Percentiles rank a stretch among this genome's conserved stretches.
Conservation (phyloP, 2,329 filamentous ascomycete genomes). For the Pyricularia sp. region DNA sequence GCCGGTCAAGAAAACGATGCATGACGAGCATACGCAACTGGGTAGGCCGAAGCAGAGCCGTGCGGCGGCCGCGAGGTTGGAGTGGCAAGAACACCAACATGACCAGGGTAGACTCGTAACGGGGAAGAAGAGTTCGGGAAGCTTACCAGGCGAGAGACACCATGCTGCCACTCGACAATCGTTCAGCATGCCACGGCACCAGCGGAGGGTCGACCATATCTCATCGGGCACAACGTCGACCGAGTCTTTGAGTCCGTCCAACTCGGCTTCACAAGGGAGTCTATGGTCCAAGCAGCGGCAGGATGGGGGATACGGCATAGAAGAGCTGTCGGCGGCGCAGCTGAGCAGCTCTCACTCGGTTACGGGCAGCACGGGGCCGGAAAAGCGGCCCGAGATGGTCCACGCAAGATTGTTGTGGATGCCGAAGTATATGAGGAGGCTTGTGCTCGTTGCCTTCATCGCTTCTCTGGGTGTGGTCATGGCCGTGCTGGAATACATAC, state of each 20-base stretch:
- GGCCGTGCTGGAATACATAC: slow-evolving; percentile 17
- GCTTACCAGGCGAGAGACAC: slow-evolving; percentile 10
- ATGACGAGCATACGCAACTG: not conserved
- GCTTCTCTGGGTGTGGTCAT: slow-evolving; percentile 16
- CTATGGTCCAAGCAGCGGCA: not conserved
- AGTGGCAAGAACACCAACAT: not conserved
- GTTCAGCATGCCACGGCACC: slow-evolving; percentile 12
- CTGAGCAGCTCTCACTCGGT: not conserved
- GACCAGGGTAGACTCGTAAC: not conserved
- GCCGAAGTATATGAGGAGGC: slow-evolving; percentile 21
- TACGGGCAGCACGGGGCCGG: not conserved
- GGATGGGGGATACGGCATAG: not conserved
- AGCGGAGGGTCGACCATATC: slow-evolving; percentile 4
- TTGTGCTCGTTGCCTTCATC: slow-evolving; percentile 17
- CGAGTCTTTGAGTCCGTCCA: slow-evolving; percentile 11
- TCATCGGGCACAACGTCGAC: slow-evolving; percentile 9
- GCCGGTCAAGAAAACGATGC: not conserved
- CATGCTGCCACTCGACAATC: slow-evolving; percentile 9
- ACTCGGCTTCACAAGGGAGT: slow-evolving; percentile 11
- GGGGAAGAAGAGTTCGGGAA: not conserved
- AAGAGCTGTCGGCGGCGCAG: not conserved
- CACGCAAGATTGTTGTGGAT: slow-evolving; percentile 20
- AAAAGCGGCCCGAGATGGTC: slow-evolving; percentile 12
- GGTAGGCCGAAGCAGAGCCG: not conserved
- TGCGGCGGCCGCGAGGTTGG: not conserved